Evolutionary conservation across 2,329 filamentous ascomycete species (phyloP).

Genomic region (Zymoseptoria pseudotritici): DNA sequence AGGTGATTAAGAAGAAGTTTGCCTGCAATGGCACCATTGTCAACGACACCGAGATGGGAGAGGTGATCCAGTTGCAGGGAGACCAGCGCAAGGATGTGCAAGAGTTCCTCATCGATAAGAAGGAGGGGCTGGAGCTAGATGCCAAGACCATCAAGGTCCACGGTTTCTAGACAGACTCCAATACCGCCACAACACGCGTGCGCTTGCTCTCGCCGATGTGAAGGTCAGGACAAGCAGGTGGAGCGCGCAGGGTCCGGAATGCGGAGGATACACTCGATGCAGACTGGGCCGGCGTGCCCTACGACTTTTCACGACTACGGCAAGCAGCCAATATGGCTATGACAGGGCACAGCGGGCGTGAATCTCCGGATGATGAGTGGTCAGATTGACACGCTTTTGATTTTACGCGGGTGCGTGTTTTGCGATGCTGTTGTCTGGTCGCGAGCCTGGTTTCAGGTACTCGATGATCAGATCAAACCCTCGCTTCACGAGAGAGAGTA

Average conservation of each 20-base stretch:
- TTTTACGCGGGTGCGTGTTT: not conserved
- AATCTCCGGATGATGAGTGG: not conserved
- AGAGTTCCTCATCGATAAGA: slow-evolving; percentile 94
- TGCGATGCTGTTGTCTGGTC: not conserved
- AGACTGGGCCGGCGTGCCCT: not conserved
- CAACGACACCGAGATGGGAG: slow-evolving; percentile 90
- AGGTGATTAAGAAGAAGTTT: slow-evolving; percentile 99
- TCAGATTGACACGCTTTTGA: not conserved
- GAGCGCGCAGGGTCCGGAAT: not conserved
- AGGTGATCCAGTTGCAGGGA: slow-evolving; percentile 99
- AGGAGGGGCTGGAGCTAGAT: slow-evolving; percentile 87
- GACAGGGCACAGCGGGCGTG: slow-evolving; percentile 1
- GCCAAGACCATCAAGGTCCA: slow-evolving; percentile 91
- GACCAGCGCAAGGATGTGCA: slow-evolving; percentile 99
- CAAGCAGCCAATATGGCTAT: not conserved
- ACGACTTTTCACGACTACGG: not conserved
- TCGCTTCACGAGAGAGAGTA: not conserved
- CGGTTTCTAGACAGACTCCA: slow-evolving; percentile 24
- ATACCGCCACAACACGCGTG: not conserved
- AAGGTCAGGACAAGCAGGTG: not conserved
- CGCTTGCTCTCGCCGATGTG: not conserved
- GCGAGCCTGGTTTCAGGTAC: not conserved
- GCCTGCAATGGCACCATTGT: slow-evolving; percentile 99
- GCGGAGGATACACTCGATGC: not conserved
- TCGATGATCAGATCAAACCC: not conserved